Base-by-base conservation (phyloP, 2,329 filamentous ascomycete species). In the Penicillium sp. region DNA sequence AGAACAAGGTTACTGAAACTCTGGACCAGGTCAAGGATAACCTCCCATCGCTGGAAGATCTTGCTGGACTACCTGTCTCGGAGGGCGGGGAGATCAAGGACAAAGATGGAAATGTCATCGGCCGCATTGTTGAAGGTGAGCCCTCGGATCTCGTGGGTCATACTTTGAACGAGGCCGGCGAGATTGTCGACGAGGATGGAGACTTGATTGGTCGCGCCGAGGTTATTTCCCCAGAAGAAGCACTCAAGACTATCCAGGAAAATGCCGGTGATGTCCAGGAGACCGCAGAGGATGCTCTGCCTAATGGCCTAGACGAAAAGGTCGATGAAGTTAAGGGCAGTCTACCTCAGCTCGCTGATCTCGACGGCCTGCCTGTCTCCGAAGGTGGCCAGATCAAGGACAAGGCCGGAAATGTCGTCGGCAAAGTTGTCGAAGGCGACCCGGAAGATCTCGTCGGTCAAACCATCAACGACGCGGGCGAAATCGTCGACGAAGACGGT, bases 311-410 rank as follows among this genome's bases (percentile, higher is more conserved):
- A 0, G 24, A 57, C 14, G 11, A 38, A 23, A 70, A 70, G 21
- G 68, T 74, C 7, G 73, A 80, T 42, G 68, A 64, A 14, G 61
- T 60, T 21, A 63, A 73, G 42, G 64, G 71, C 14, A 61, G 67
- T 14, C 62, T 72, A 11, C 70, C 68, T 26, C 65, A 71, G 23
- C 49, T 74, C 6, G 64, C 67, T 14, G 66, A 71, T 50, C 65
- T 75, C n/a, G 66, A 72, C 11, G 73, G 72, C 6, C 63, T 73
- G 1, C 65, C 71, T 47, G 80, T 83, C 30, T 71, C 81, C 45
- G 78, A 81, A 52, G 81, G 82, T 30, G 83, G 82, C 40, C 68
- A 77, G 33, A 77, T 85, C 61, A 71, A 78, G 62, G 77, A 83
- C 46, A 62, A 70, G n/a, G 64, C 71, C 40, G 74, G 73, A 26